Base-by-base conservation (phyloP, 345 rosid species). In the Brassica napus region DNA sequence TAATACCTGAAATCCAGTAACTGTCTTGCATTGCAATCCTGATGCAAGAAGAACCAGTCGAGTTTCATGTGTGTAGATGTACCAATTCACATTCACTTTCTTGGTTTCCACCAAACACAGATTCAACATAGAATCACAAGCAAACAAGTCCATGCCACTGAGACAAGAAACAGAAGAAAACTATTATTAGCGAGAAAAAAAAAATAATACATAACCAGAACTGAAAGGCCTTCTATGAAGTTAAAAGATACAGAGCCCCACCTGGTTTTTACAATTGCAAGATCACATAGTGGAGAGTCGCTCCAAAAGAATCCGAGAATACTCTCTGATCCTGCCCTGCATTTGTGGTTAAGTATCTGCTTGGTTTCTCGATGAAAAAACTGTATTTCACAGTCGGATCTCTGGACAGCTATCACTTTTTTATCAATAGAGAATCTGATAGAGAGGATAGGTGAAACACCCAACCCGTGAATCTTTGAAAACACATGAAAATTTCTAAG, bases 31-130 rank as follows among this genome's bases (percentile, higher is more conserved):
- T 77, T 93, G 95, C 93, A 96, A 83, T 86, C 97, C 98, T 8
- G 98, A 92, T 70, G 98, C 97, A 86, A 93, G 97, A 82, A 93
- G 97, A 86, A 92, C 87, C 88, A 93, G 78, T 75, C 99, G 90
- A 79, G 97, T 93, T 76, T 93, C 99, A n/a, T n/a, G n/a, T n/a
- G n/a, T n/a, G n/a, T n/a, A n/a, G 69, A 83, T 81, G 84, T 88
- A 93, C 98, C 98, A 93, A 79, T 86, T 84, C 68, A 90, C 91
- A 77, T 82, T 88, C 73, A 78, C 65, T 82, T 88, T 93, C 85
- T 79, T 92, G 59, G 92, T 85, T 83, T 93, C 98, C 76, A 96
- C 94, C 85, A 93, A 85, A 81, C 68, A 72, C 57, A 96, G 89
- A 82, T 88, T 90, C 59, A 88, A 77, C 77, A 76, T 85, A 72